phyloP scores from a whole-genome alignment of 495 filamentous ascomycete species.

The Trichoderma orchidacearum region DNA sequence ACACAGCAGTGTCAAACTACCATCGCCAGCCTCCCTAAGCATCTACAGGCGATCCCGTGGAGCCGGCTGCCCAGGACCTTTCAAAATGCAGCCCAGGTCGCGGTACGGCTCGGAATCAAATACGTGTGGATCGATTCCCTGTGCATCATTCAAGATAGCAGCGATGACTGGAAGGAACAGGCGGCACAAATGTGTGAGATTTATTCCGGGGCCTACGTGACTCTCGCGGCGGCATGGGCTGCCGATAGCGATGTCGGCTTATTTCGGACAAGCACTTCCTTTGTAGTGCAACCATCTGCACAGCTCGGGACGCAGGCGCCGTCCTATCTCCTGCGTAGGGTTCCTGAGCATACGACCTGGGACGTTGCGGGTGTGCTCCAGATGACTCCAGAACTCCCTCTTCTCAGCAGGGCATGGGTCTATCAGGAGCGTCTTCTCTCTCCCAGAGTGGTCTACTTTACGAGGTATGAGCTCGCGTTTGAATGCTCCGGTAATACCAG shows the following conservation, averaged over 20 bases:
- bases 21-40: background rate
- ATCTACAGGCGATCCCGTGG: background rate
- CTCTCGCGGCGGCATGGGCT: background rate
- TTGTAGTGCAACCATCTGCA: background rate
- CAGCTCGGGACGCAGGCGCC: background rate
- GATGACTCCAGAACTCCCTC: background rate
- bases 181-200: background rate
- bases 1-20: background rate
- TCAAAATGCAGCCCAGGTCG: background rate
- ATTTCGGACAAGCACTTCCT: background rate
- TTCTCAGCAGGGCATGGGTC: slow-evolving; percentile 1
- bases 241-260: background rate
- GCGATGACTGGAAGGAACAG: background rate
- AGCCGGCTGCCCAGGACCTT: background rate
- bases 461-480: background rate
- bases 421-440: background rate
- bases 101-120: background rate
- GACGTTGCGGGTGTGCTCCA: background rate
- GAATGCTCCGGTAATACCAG: background rate
- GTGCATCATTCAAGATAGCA: background rate
- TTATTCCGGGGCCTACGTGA: background rate
- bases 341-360: background rate
- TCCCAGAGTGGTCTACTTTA: background rate
- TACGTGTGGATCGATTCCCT: slow-evolving; percentile 1
- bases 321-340: background rate